phyloP scores from a whole-genome alignment of 352 stramenopile species.

The Phytophthora fragariaefolia region DNA sequence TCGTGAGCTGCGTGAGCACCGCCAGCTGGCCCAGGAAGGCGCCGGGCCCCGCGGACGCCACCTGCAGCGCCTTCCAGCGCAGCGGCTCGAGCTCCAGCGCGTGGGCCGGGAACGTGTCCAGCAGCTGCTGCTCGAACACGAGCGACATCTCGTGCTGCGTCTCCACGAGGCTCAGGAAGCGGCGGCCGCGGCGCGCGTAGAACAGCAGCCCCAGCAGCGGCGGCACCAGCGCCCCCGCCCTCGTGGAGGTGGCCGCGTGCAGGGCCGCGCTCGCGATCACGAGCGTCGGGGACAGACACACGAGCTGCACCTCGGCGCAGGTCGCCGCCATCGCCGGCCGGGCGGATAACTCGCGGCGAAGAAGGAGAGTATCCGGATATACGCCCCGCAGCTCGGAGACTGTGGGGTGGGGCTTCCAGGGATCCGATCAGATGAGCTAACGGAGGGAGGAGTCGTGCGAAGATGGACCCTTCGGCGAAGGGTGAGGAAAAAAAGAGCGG shows the following conservation, averaged over 20 bases:
- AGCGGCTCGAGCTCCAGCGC: slow-evolving; percentile 56
- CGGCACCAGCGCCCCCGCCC: slow-evolving; percentile 36
- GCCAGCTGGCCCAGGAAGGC: slow-evolving; percentile 63
- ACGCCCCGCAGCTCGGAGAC: too few relatives aligned
- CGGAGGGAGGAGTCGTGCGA: too few relatives aligned
- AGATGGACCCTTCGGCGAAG: too few relatives aligned
- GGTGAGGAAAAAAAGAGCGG: too few relatives aligned
- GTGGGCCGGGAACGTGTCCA: slow-evolving; percentile 42
- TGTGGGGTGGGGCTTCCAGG: too few relatives aligned
- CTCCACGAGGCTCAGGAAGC: slow-evolving; percentile 74
- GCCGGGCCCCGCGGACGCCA: slow-evolving; percentile 57
- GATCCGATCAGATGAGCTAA: too few relatives aligned
- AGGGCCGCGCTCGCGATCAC: slow-evolving; percentile 62
- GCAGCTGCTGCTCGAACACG: slow-evolving; percentile 60
- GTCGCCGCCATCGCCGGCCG: too few relatives aligned
- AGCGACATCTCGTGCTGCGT: slow-evolving; percentile 72
- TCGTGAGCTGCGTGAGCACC: slow-evolving; percentile 69
- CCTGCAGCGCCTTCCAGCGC: slow-evolving; percentile 69
- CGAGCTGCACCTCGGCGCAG: slow-evolving; percentile 57
- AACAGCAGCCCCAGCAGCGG: slow-evolving; percentile 65
- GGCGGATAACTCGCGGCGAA: too few relatives aligned
- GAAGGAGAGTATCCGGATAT: too few relatives aligned
- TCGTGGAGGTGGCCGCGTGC: slow-evolving; percentile 4
- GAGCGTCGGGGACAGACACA: slow-evolving; percentile 59
- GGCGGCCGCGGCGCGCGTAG: slow-evolving; percentile 33